phyloP scores from a whole-genome alignment of 2,329 filamentous ascomycete species.

The Aspergillus sp. region DNA sequence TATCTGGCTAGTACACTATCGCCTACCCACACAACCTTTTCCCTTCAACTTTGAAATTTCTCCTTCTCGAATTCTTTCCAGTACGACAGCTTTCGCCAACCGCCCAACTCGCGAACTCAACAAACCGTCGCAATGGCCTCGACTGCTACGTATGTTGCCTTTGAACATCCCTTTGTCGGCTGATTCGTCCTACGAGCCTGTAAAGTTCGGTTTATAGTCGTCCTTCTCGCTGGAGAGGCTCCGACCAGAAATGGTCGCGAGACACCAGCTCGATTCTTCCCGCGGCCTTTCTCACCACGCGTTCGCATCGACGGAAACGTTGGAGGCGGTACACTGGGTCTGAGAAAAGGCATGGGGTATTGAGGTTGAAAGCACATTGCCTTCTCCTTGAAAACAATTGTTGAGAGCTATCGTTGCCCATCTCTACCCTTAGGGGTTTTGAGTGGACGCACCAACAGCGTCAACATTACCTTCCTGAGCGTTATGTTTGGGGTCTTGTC shows the following conservation, averaged over 20 bases:
- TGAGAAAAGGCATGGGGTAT: slow-evolving; percentile 69
- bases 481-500: slow-evolving; percentile 67
- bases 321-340: slow-evolving; percentile 43
- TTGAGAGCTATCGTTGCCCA: slow-evolving; percentile 48
- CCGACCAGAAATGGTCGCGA: slow-evolving; percentile 37
- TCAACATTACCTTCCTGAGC: slow-evolving; percentile 56
- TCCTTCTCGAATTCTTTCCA: slow-evolving; percentile 27
- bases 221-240: slow-evolving; percentile 74
- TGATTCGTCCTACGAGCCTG: slow-evolving; percentile 39
- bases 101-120: slow-evolving; percentile 43
- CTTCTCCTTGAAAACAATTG: slow-evolving; percentile 79
- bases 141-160: slow-evolving; percentile 61
- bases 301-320: slow-evolving; percentile 28
- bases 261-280: slow-evolving; percentile 80
- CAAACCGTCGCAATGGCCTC: slow-evolving; percentile 57
- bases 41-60: slow-evolving; percentile 14
- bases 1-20: slow-evolving; percentile 21
- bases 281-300: slow-evolving; percentile 26
- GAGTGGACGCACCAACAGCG: slow-evolving; percentile 34
- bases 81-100: slow-evolving; percentile 38
- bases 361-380: slow-evolving; percentile 68
- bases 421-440: slow-evolving; percentile 14
- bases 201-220: slow-evolving; percentile 71
- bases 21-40: slow-evolving; percentile 37
- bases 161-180: slow-evolving; percentile 34